Base-by-base conservation (phyloP, 2,329 filamentous ascomycete genomes). In the Verticillium longisporum region DNA sequence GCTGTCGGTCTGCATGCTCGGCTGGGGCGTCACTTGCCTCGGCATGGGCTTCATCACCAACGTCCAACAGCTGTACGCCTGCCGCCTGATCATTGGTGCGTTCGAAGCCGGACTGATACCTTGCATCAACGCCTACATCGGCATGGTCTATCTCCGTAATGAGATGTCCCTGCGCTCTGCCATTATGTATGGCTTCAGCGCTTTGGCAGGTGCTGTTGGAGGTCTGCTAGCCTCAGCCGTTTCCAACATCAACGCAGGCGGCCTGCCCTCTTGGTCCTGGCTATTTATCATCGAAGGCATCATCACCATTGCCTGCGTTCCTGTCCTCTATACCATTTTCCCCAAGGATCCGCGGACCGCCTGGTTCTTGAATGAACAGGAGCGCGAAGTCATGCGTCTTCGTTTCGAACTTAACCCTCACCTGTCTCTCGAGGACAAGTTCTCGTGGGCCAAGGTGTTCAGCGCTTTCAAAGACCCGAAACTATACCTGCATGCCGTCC, bases 231-330 rank as follows among this genome's bases (percentile, higher is more conserved):
- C 84, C 1, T 86, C 82, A 61, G 82, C 76, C 4, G 64, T 79
- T 13, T 63, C 74, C 7, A 70, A 77, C 57, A 81, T 83, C 76
- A 76, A 81, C 60, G 77, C 77, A 80, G 14, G 73, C 69, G 0
- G 77, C 78, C 1, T 71, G 75, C 31, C 71, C 73, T 77, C 79
- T 2, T 83, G 81, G 80, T 69, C 78, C 63, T 83, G 74, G 78
- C 73, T 83, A 0, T 83, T 77, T 61, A 79, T 82, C 32, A 78
- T 83, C 18, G 80, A 83, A 64, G 81, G 80, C 3, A 64, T 78
- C 7, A 74, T 78, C 65, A 78, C 75, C 60, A 66, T 79, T 18
- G 11, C 78, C 13, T 70, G 79, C 32, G 78, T 74, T 0, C 60
- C 77, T 15, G 67, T 78, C 33, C 73, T 81, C 56, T 82, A 73